Evolutionary conservation across 768 basidiomycete species (phyloP), one percentile per base, ranked within the genome.

Genomic region (Leccinellum rugosiceps): DNA sequence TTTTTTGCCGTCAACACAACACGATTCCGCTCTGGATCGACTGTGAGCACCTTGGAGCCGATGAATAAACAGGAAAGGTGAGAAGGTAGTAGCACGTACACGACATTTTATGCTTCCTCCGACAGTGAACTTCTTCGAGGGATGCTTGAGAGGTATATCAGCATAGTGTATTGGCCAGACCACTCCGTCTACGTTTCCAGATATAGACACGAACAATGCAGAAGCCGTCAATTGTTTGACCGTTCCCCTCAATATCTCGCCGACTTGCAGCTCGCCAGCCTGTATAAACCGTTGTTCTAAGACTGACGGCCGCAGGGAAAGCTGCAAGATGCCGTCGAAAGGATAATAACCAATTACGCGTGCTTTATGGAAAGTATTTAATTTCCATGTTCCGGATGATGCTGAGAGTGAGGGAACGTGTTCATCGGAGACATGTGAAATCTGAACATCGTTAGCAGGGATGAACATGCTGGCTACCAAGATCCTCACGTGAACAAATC

Each of bases 121-220:
- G 21, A 80, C 76, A 67, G 92, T 94, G 77, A 97, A 99, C 58
- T 88, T 82, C 74, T 87, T 92, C 44, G 92, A 85, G 10, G 96
- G 96, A 69, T 98, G 90, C 68, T 94, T 97, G 64, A 98, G 80
- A n/a, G 77, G 70, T 65, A 98, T 94, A 71, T 99, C 97, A 11
- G 97, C 94, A 69, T 91, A 97, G 69, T 98, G 97, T 59, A 86
- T 83, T 1, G 95, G 94, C 90, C 92, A 97, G 21, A 98, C 80
- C 26, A 97, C 88, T 28, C 92, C 97, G 66, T 97, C 93, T 31
- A 98, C 86, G 58, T 83, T 91, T 6, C 92, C 93, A 5, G 88
- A 85, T 55, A 98, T 77, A 28, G 90, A 85, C 43, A 98, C 84
- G 66, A 97, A 96, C 35, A 99, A 74, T 1, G 83, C 88, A 32